Base-by-base conservation (phyloP, 2,329 filamentous ascomycete genomes). In the Cryphonectria naterciae region DNA sequence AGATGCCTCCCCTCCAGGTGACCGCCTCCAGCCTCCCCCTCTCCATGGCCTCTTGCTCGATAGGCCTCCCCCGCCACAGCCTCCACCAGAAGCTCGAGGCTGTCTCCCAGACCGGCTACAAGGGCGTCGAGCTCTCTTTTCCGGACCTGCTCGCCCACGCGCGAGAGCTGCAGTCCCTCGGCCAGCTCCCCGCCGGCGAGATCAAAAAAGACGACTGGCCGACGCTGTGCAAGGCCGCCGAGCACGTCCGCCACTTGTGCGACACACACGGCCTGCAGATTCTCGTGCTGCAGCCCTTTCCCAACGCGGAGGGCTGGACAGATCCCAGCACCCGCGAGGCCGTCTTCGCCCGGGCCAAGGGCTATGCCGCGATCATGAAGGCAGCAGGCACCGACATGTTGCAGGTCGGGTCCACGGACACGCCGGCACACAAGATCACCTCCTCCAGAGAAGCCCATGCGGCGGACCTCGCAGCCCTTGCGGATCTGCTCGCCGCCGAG, bases 261-360 rank as follows among this genome's bases (percentile, higher is more conserved):
- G 80, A 86, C 37, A 81, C 85, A 15, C 82, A 89, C 46, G 79
- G 81, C 0, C 80, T 94, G 1, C 82, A 85, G 49, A 86, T 94
- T 69, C 85, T 94, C 78, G 91, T 94, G 83, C 80, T 94, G 7
- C 92, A 95, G 76, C 92, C 92, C 0, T 94, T 95, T 75, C 82
- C 89, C 22, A 92, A 94, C 75, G 94, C 93, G 70, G 92, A 95
- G 75, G 92, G 92, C 1, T 95, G 92, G 92, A 81, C 85, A 0
- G 88, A 83, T 0, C 88, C 86, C 1, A 75, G 81, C 0, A 86
- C 91, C 77, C 82, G 91, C 4, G 80, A 87, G 6, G 87, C 91
- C 67, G 91, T 89, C 0, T 92, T 92, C 73, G 80, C 82, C 0
- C 84, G 90, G 35, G 91, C 90, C 0, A 80, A 79, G 8, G 91